Base-by-base conservation (phyloP, 208 protist genomes). In the Trypanosoma lewisi region DNA sequence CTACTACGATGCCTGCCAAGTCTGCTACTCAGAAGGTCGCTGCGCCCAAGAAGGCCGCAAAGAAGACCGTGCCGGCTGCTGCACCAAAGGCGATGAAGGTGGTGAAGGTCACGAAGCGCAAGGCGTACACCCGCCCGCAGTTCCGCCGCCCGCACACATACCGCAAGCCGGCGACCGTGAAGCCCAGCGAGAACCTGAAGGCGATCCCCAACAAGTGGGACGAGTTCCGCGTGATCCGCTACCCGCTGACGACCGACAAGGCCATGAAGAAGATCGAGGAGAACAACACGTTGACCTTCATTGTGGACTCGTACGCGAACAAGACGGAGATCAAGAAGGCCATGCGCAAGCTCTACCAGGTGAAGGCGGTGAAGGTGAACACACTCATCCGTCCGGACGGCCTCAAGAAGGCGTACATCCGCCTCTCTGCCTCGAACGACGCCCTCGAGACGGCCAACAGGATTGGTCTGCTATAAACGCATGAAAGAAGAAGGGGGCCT, bases 221-320 rank as follows among this genome's bases (percentile, higher is more conserved):
- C 54, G 69, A 93, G 49, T 99, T 95, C 87, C 64, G 78, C 64
- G 74, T 99, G 69, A 88, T 99, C 72, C 90, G 97, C 78, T 97
- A 97, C 87, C 99, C 99, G 31, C 77, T 99, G 55, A 99, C 94
- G 31, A 99, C 98, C 23, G 98, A 99, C 77, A 97, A 96, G 73
- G 97, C 98, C 52, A 98, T 99, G 93, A 99, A 99, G 94, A 98
- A 99, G 91, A 99, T 99, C 66, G 99, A 99, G 89, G 97, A 98
- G 68, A 97, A 98, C 87, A 99, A 99, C 97, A 99, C 99, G 33
- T 81, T 99, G 44, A 98, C 98, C 68, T 99, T 99, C 91, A 98
- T 99, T 69, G 97, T 99, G 36, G 96, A 99, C 70, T 76, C 90
- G 55, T 85, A 80, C 57, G 82, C 98, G 37, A 99, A 98, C 90